A percentile compares a stretch with the other conserved stretches of the same genome.
These are phyloP conservation scores for Pezicula neosporulosa DNA, from an alignment of 2,329 filamentous ascomycete species.

Conservation along the genomic window DNA sequence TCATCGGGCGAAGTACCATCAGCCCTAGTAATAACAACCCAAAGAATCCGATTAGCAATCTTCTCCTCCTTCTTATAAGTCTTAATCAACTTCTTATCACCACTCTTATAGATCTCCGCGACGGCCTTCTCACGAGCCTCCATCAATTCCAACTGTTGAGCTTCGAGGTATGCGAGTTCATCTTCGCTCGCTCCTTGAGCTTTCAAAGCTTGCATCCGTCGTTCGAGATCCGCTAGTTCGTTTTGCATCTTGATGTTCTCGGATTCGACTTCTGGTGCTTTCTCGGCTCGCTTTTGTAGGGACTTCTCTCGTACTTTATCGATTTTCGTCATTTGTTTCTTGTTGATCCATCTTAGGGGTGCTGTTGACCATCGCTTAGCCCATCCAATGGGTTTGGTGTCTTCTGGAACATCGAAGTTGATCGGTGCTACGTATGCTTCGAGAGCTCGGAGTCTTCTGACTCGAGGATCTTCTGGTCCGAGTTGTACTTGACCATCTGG, in stretches of 20 bases:
- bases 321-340: slow-evolving; percentile 9
- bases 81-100: slow-evolving; percentile 18
- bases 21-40: slow-evolving; percentile 20
- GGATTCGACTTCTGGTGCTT: background rate
- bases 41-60: slow-evolving; percentile 22
- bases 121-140: slow-evolving; percentile 16
- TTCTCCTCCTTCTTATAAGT: slow-evolving; percentile 19
- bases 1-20: slow-evolving; percentile 8
- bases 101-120: slow-evolving; percentile 23
- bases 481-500: background rate
- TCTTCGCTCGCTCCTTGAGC: slow-evolving; percentile 11
- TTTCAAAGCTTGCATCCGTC: slow-evolving; percentile 1
- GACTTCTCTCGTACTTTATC: slow-evolving; percentile 5
- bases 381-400: slow-evolving; percentile 4
- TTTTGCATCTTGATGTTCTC: slow-evolving; percentile 1
- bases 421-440: slow-evolving; percentile 17
- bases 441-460: slow-evolving; percentile 16
- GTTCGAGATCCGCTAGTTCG: slow-evolving; percentile 7
- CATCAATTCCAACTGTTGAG: slow-evolving; percentile 7
- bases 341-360: slow-evolving; percentile 16
- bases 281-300: slow-evolving; percentile 4
- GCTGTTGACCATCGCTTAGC: slow-evolving; percentile 13
- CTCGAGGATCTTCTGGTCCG: slow-evolving; percentile 12
- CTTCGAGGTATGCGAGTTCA: slow-evolving; percentile 8
- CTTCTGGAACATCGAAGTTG: slow-evolving; percentile 15